These are phyloP conservation scores for Helotiales sp. DNA, from an alignment of 2,329 filamentous ascomycete genomes.

Conservation along the genomic window DNA sequence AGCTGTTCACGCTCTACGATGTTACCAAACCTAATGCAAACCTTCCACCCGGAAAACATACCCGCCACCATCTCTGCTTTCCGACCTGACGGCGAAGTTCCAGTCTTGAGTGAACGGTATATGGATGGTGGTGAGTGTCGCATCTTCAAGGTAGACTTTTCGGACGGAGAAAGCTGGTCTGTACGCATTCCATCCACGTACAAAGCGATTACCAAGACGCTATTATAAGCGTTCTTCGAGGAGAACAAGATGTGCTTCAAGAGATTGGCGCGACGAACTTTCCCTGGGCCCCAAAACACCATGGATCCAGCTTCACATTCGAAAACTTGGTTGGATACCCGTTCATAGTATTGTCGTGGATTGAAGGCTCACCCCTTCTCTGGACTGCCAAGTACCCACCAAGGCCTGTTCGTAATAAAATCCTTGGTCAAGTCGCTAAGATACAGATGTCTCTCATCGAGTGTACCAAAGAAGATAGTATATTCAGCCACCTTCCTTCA, in stretches of 20 bases:
- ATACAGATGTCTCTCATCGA: too few relatives aligned
- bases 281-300: too few relatives aligned
- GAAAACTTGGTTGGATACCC: too few relatives aligned
- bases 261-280: slow-evolving; percentile 4
- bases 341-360: too few relatives aligned
- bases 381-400: too few relatives aligned
- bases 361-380: too few relatives aligned
- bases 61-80: slow-evolving; percentile 3
- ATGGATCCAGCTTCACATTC: too few relatives aligned
- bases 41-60: slow-evolving; percentile 5
- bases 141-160: slow-evolving; percentile 2
- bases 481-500: too few relatives aligned
- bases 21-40: slow-evolving; percentile 5
- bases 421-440: too few relatives aligned
- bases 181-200: slow-evolving; percentile 5
- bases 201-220: slow-evolving; percentile 1
- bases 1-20: too few relatives aligned
- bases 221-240: slow-evolving; percentile 3
- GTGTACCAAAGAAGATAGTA: too few relatives aligned
- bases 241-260: slow-evolving; percentile 6
- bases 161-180: slow-evolving; percentile 3
- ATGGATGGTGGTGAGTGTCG: slow-evolving; percentile 3
- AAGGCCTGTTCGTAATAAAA: too few relatives aligned
- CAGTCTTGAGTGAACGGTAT: slow-evolving; percentile 3
- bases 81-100: slow-evolving; percentile 3